Conservation (phyloP, 2,329 filamentous ascomycete genomes). For the Phialocephala subalpina region DNA sequence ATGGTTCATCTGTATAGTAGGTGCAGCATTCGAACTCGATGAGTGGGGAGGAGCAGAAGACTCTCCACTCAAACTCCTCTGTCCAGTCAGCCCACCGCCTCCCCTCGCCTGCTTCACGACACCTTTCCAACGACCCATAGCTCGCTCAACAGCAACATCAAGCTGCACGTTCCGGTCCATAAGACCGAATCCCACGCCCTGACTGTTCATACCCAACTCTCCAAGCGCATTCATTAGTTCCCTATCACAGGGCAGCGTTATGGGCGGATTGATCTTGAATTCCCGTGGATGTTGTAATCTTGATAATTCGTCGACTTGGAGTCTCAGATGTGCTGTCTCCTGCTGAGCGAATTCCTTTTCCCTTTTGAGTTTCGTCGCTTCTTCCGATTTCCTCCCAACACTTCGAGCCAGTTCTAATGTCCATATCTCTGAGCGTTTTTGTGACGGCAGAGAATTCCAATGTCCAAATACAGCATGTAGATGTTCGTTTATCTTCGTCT, state of each 20-base stretch:
- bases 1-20: conserved; percentile 9
- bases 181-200: conserved; percentile 54
- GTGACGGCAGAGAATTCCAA: conserved; percentile 72
- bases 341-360: conserved; percentile 54
- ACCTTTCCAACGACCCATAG: conserved; percentile 68
- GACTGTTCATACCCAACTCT: conserved; percentile 52
- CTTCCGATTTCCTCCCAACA: conserved; percentile 62
- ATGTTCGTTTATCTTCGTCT: conserved; percentile 77
- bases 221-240: conserved; percentile 56
- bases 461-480: conserved; percentile 78
- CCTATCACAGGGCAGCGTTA: conserved; percentile 59
- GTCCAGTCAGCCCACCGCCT: conserved; percentile 55
- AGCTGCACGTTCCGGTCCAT: conserved; percentile 62
- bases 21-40: conserved; percentile 16
- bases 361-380: conserved; percentile 58
- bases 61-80: conserved; percentile 52
- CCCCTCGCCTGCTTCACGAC: conserved; percentile 62
- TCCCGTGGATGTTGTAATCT: conserved; percentile 67
- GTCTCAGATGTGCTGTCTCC: conserved; percentile 63
- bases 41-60: conserved; percentile 19
- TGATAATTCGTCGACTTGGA: conserved; percentile 66
- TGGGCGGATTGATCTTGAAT: conserved; percentile 60
- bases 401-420: conserved; percentile 67
- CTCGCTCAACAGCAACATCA: conserved; percentile 57
- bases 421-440: conserved; percentile 67